Evolutionary conservation across 2,329 filamentous ascomycete genomes (phyloP).

Genomic region (Penicillium sp.): DNA sequence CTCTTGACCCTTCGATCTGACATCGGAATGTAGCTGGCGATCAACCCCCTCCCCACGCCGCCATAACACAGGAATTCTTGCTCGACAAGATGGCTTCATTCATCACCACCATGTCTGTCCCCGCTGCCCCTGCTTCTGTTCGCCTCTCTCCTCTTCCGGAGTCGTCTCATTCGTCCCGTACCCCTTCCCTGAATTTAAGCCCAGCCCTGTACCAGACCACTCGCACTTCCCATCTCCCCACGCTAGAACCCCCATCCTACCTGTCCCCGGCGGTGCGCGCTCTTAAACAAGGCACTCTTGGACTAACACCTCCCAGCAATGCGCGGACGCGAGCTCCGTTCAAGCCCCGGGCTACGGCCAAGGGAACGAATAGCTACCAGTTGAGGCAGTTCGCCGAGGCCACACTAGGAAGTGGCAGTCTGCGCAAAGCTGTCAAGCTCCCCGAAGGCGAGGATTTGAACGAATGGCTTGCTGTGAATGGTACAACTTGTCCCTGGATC

Average conservation of each 20-base stretch:
- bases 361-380: constrained; percentile 86
- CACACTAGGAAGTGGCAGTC: constrained; percentile 85
- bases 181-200: constrained; percentile 18
- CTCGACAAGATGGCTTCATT: constrained; percentile 60
- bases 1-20: constrained; percentile 6
- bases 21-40: constrained; percentile 26
- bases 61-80: constrained; percentile 12
- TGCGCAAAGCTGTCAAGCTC: constrained; percentile 92
- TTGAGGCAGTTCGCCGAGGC: constrained; percentile 97
- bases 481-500: constrained; percentile 48
- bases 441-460: constrained; percentile 97
- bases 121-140: constrained; percentile 34
- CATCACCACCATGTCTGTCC: constrained; percentile 73
- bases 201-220: constrained; percentile 29
- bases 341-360: constrained; percentile 75
- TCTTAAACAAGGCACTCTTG: constrained; percentile 35
- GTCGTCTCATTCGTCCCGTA: constrained; percentile 15
- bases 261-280: constrained; percentile 33
- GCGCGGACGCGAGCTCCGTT: constrained; percentile 85
- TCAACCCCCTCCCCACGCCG: constrained; percentile 17
- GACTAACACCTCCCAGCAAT: constrained; percentile 57
- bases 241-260: constrained; percentile 32
- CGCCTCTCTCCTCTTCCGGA: constrained; percentile 26
- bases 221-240: constrained; percentile 26
- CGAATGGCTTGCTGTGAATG: constrained; percentile 97